Conservation (phyloP, 768 basidiomycete genomes). For the Serendipita sp. region DNA sequence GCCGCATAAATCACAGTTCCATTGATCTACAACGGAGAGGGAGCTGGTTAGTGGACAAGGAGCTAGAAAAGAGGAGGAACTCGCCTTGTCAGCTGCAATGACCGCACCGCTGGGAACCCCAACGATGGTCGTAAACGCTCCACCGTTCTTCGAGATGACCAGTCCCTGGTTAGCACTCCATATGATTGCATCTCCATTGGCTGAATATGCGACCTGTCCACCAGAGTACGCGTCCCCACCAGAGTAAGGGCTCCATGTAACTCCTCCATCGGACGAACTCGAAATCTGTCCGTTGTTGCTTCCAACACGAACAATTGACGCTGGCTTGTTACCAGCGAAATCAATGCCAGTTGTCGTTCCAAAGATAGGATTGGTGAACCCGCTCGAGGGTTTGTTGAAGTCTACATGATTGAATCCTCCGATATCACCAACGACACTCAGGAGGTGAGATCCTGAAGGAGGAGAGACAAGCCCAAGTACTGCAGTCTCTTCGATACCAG, state of each 20-base stretch:
- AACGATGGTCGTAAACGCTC: conserved; percentile 33
- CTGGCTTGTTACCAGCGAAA: conserved; percentile 36
- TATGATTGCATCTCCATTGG: conserved; percentile 39
- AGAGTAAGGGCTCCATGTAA: conserved; percentile 27
- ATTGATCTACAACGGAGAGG: conserved; percentile 14
- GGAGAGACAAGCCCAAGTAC: conserved; percentile 44
- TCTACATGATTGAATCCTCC: conserved; percentile 37
- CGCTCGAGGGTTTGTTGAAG: conserved; percentile 24
- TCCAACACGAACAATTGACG: conserved; percentile 29
- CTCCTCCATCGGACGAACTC: conserved; percentile 37
- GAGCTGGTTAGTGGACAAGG: neutral
- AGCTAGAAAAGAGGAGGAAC: neutral
- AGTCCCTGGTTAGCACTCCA: conserved; percentile 32
- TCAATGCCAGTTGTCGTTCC: conserved; percentile 29
- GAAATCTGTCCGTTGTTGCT: conserved; percentile 38
- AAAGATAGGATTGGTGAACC: conserved; percentile 32
- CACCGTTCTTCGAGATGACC: conserved; percentile 35
- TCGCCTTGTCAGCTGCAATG: conserved; percentile 47
- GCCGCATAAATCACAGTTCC: conserved; percentile 45
- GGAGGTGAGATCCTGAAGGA: conserved; percentile 34
- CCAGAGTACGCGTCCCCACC: conserved; percentile 11
- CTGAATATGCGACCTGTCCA: conserved; percentile 28
- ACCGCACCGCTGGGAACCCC: conserved; percentile 35
- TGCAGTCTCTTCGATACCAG: conserved; percentile 50
- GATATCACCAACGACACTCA: conserved; percentile 41